Percentiles rank a stretch among this genome's conserved stretches.
These are phyloP conservation scores for Cladochytrium replicatum DNA, from an alignment of 192 early-diverging fungal genomes.

Conservation along the genomic window DNA sequence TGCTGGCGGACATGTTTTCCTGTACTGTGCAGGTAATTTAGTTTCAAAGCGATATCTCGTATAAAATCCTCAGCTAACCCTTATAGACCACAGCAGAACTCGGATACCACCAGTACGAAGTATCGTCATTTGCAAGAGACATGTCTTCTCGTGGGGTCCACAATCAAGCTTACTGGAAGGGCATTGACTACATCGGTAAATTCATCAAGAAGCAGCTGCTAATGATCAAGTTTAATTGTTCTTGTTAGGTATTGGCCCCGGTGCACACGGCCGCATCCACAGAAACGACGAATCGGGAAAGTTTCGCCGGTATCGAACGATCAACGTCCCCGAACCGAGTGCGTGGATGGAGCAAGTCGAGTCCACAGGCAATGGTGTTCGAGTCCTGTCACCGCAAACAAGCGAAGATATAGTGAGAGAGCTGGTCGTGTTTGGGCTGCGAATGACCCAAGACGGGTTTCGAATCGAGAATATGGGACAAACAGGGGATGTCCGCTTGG, in stretches of 20 bases:
- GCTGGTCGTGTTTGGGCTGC: too few species aligned
- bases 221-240: not conserved
- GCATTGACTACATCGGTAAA: constrained; percentile 23
- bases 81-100: not conserved
- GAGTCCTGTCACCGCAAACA: too few species aligned
- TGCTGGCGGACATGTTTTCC: constrained; percentile 20
- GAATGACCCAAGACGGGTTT: too few species aligned
- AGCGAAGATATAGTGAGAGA: too few species aligned
- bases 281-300: not conserved
- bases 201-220: not conserved
- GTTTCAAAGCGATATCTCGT: constrained; percentile 1
- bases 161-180: constrained; percentile 26
- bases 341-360: constrained; percentile 22
- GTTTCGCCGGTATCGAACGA: constrained; percentile 13
- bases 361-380: constrained; percentile 14
- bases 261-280: constrained; percentile 21
- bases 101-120: constrained; percentile 29
- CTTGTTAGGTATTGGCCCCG: constrained; percentile 31
- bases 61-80: not conserved
- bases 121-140: constrained; percentile 23
- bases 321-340: constrained; percentile 10
- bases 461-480: too few species aligned
- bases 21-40: constrained; percentile 8
- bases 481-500: too few species aligned
- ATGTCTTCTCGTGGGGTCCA: constrained; percentile 8